These are phyloP conservation scores for Alternaria gansuensis DNA, from an alignment of 2,329 filamentous ascomycete species.

Conservation along the genomic window DNA sequence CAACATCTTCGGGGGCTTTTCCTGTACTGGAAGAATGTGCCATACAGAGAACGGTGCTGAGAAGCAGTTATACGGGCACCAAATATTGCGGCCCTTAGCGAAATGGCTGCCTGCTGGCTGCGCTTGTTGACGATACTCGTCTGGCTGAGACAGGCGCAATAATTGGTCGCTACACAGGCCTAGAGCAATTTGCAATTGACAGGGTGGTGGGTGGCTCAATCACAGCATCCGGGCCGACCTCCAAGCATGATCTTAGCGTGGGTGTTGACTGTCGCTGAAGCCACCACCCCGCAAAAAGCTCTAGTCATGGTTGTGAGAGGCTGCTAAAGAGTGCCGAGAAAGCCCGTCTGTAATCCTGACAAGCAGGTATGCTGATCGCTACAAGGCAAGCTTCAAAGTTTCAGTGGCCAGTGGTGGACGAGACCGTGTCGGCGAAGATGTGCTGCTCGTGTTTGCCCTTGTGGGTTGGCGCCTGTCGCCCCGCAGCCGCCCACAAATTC, in stretches of 20 bases:
- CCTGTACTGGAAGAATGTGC: constrained; percentile 17
- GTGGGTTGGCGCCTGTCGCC: constrained; percentile 31
- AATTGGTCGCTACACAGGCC: neutral
- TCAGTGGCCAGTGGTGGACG: constrained; percentile 37
- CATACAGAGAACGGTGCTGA: constrained; percentile 35
- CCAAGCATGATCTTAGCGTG: constrained; percentile 12
- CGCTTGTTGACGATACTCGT: constrained; percentile 13
- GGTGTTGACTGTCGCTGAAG: constrained; percentile 17
- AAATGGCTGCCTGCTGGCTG: constrained; percentile 18
- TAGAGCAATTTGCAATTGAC: constrained; percentile 2
- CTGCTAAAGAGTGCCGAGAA: constrained; percentile 21
- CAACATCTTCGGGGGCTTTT: too few relatives aligned
- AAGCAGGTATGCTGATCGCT: constrained; percentile 29
- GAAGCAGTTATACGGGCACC: constrained; percentile 26
- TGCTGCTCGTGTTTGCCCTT: constrained; percentile 25
- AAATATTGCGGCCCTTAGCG: constrained; percentile 26
- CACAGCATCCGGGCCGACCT: constrained; percentile 12
- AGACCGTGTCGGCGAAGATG: constrained; percentile 44
- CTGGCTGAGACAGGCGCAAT: constrained; percentile 1
- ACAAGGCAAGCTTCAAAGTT: constrained; percentile 20
- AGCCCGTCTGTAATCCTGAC: constrained; percentile 14
- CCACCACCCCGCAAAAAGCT: constrained; percentile 19
- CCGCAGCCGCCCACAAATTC: constrained; percentile 31
- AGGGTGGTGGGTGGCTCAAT: constrained; percentile 2
- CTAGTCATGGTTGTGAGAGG: constrained; percentile 6